Conservation (phyloP, 1,139 yeast species). For the Candida glucosophila region DNA sequence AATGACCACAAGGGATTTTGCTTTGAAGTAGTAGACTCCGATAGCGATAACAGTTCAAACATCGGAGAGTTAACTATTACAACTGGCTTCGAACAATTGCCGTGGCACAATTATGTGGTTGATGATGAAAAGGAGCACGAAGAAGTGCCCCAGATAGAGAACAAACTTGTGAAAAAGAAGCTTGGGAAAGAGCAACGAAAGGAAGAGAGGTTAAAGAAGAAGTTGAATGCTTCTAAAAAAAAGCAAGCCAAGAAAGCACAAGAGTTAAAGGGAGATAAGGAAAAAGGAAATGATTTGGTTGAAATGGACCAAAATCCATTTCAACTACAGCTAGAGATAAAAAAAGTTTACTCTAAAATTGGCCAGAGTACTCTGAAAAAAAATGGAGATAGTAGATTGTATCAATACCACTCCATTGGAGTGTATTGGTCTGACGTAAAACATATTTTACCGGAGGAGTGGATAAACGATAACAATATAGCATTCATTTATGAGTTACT, state of each 20-base stretch:
- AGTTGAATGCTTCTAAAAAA: too few species aligned
- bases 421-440: constrained; percentile 29
- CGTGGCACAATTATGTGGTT: constrained; percentile 11
- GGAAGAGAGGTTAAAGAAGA: too few species aligned
- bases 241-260: too few species aligned
- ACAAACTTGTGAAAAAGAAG: constrained; percentile 6
- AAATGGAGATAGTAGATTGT: constrained; percentile 15
- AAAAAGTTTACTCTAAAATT: constrained; percentile 11
- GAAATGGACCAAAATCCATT: constrained; percentile 12
- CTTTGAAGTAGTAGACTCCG: too few species aligned
- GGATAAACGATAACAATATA: constrained; percentile 69
- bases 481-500: constrained; percentile 56
- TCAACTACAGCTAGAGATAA: constrained; percentile 15
- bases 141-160: constrained; percentile 2
- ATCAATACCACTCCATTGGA: constrained; percentile 34
- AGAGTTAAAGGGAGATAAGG: too few species aligned
- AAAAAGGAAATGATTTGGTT: too few species aligned
- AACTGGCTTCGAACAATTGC: constrained; percentile 26
- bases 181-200: too few species aligned
- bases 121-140: constrained; percentile 5
- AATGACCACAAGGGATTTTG: too few species aligned
- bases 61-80: too few species aligned
- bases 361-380: constrained; percentile 2
- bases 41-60: too few species aligned
- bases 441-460: constrained; percentile 44